Evolutionary conservation across 345 rosid species (phyloP), one percentile per base, ranked within the genome.

Genomic region (Eucalyptus marginata): DNA sequence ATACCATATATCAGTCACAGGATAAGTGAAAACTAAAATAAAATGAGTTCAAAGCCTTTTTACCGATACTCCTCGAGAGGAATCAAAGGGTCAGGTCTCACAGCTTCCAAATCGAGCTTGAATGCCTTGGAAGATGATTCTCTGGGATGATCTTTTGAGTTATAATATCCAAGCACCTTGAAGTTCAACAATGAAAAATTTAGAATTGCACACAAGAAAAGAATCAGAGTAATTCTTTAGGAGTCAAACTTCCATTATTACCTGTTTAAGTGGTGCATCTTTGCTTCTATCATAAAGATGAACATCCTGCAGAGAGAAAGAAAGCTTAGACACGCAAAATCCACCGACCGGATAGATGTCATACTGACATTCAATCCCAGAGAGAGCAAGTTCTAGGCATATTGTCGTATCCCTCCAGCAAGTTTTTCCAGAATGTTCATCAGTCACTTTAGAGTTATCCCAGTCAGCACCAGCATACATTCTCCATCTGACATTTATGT

Each of bases 51-150:
- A 17, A 89, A 49, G 54, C n/a, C 88, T 43, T 80, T 88, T 89
- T 91, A 97, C 99, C 99, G 91, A 90, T 97, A 95, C 93, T 98
- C 99, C 93, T 98, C 99, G 20, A 98, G 98, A 89, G 99, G 99
- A 40, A 91, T 95, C 86, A 87, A 90, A 90, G 99, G 97, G 90
- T 98, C 95, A 51, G 99, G 99, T 89, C 97, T 95, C 87, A 97
- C 98, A 92, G 97, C 96, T 91, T 96, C 98, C 92, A 98, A 88
- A 89, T 92, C 96, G 92, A 97, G 90, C 94, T 92, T 95, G 89
- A 97, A 91, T 87, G 98, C 97, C 90, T 97, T 93, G 47, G 99
- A 95, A 89, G 96, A 93, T 58, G 97, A 95, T 90, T 95, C 96
- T 91, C 99, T 95, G 50, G 99, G 99, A 91, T 92, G 97, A 93